Base-by-base conservation (phyloP, 2,329 filamentous ascomycete species). In the Alternaria panax region DNA sequence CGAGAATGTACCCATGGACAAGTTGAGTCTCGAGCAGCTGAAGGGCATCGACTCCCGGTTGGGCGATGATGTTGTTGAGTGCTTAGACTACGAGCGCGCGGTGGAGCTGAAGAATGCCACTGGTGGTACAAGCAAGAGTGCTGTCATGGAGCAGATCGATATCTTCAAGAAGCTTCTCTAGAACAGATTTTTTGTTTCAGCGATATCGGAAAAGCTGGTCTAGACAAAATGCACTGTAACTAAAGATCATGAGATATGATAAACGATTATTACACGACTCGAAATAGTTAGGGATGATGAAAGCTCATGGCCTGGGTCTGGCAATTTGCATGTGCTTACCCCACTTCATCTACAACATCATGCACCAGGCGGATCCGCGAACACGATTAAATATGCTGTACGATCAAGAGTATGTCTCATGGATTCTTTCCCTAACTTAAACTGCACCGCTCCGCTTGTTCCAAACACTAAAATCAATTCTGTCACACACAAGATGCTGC, bases 31-130 rank as follows among this genome's bases (percentile, higher is more conserved):
- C 43, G 84, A 88, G 75, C 86, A 93, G 71, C 79, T 93, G 52
- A 83, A 90, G 80, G 82, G 78, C 5, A 85, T 96, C 3, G 90
- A 94, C 65, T 70, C 78, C 1, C 84, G 90, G 51, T 91, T 96
- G 64, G 88, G 86, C 28, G 84, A 88, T 59, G 92, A 95, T 74
- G 86, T 96, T 40, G 78, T 85, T 46, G 81, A 86, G 47, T 86
- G 87, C 25, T 91, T 97, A 74, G 86, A 96, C 79, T 96, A 95
- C 72, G 89, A 96, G 80, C 86, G 86, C 64, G 92, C 89, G 60
- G 92, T 96, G 7, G 92, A 97, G 84, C 85, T 90, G 82, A 87
- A 90, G 72, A 86, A 87, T 41, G 89, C 91, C 3, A 88, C 88
- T 67, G 93, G 92, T 24, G 92, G 92, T 27, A 95, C 91, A 24